Evolutionary conservation across 2,329 filamentous ascomycete genomes (phyloP), one percentile per base, ranked within the genome.

Genomic region (Colletotrichum lentis): DNA sequence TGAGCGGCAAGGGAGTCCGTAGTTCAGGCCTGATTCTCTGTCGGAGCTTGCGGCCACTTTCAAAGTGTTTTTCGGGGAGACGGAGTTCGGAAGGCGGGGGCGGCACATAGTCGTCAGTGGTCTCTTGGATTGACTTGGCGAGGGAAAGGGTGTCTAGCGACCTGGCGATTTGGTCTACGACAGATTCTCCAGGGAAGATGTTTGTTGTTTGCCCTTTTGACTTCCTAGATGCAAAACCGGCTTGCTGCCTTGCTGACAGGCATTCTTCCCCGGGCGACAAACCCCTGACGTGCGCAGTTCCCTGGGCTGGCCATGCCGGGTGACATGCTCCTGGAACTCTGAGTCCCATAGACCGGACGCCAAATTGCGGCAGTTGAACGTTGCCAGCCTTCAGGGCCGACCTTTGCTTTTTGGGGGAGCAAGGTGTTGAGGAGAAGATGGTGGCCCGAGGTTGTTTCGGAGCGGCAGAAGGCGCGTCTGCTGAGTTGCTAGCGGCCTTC

Each of bases 221-320:
- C 66, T 87, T 87, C 22, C 81, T 83, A 37, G 75, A 16, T 71
- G 72, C 43, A n/a, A 59, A 39, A 5, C 31, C 8, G 10, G 6
- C 5, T 5, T 27, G 18, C 39, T 24, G 18, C 20, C 11, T 52
- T 49, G 35, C 22, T n/a, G 31, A 35, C 14, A 39, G 14, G 10
- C 39, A 46, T 22, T 55, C 35, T 59, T 57, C 41, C 1, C 39
- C 46, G 18, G 43, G 39, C 11, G 56, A 27, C 27, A 73, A 64
- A 6, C 85, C 88, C 62, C 89, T 85, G 49, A 94, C 79, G 76
- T 93, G 91, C 1, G 83, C 79, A 75, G 87, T 88, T 7, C 83
- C 90, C 70, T 84, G 83, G 56, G 86, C 85, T 44, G 92, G 92
- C 90, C 92, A 96, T n/a, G 87, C 82, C 3, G 92, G 86, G 62